phyloP scores from a whole-genome alignment of 2,329 filamentous ascomycete genomes.

The Erysiphe neolycopersici region DNA sequence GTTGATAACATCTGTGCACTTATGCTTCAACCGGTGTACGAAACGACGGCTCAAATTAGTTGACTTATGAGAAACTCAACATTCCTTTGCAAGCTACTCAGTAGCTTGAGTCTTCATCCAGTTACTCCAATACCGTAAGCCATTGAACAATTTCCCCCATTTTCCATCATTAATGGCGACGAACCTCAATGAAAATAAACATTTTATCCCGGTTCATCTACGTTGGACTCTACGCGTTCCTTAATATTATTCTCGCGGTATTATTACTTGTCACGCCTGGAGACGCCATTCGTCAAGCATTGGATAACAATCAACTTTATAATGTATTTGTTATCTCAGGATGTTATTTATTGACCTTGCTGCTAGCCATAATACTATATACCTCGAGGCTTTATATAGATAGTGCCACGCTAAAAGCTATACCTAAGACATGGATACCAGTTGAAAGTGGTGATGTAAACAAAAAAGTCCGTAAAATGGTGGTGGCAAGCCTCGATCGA shows the following conservation, averaged over 20 bases:
- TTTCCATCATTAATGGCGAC: no score
- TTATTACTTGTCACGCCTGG: slow-evolving; percentile 57
- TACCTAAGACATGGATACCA: slow-evolving; percentile 69
- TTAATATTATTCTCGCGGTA: slow-evolving; percentile 45
- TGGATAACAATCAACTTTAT: slow-evolving; percentile 35
- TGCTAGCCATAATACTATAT: slow-evolving; percentile 53
- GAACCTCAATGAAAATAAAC: slow-evolving; percentile 1
- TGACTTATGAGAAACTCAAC: no score
- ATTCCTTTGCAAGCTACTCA: no score
- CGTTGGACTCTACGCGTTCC: slow-evolving; percentile 45
- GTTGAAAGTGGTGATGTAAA: slow-evolving; percentile 64
- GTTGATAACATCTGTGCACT: no score
- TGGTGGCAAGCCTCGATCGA: slow-evolving; percentile 42
- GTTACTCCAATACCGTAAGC: no score
- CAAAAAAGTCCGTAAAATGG: slow-evolving; percentile 46
- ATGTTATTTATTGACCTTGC: slow-evolving; percentile 44
- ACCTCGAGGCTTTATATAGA: slow-evolving; percentile 67
- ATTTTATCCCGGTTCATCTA: slow-evolving; percentile 53
- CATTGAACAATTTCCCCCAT: no score
- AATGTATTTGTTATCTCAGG: slow-evolving; percentile 65
- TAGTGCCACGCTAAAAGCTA: slow-evolving; percentile 47
- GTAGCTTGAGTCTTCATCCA: no score
- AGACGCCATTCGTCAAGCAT: slow-evolving; percentile 57
- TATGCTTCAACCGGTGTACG: no score
- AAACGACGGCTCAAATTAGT: no score